Base-by-base conservation (phyloP, 2,329 filamentous ascomycete species). In the Lachnellula arida region DNA sequence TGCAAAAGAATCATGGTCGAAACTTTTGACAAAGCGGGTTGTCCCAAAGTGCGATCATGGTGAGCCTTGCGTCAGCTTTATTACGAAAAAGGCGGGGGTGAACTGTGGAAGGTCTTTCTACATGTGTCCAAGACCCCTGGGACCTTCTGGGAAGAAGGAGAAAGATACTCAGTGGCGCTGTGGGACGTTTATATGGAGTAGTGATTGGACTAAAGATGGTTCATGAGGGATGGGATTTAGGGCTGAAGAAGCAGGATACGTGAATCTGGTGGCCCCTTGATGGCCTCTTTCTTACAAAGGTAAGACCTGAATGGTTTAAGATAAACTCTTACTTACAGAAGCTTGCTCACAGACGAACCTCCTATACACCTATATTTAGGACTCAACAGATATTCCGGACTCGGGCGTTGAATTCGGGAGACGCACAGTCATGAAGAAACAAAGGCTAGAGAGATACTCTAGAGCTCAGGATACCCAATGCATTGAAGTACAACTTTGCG, bases 161-260 rank as follows among this genome's bases (percentile, higher is more conserved):
- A 87, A 78, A 57, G 87, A 86, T 2, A 91, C 91, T 0, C 80
- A 94, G 68, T 97, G 92, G 90, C 83, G 90, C 44, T 97, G 93
- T 71, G 77, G 81, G 2, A 96, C 91, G 0, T 97, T 97, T 65
- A 91, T 86, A 42, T 70, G 68, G 67, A 68, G 66, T 51, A 68
- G 65, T 48, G 67, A 70, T 51, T 70, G 66, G 64, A 57, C 42
- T 46, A 50, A 57, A 9, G 58, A 58, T 47, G 44, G 47, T 11
- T 50, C 46, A 32, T 58, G 43, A 58, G 19, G 19, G 42, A 44
- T 19, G 42, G 40, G 19, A 44, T 17, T 22, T 4, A 11, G 42
- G 15, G 17, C 15, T 42, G 39, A 42, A 17, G 39, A 17, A 32
- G 39, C 39, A 42, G 9, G 15, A 17, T 5, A 8, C 39, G 39